Percentiles rank a stretch among this genome's conserved stretches.
phyloP scores from a whole-genome alignment of 169 alveolate genomes.

The Cyclospora cayetanensis region DNA sequence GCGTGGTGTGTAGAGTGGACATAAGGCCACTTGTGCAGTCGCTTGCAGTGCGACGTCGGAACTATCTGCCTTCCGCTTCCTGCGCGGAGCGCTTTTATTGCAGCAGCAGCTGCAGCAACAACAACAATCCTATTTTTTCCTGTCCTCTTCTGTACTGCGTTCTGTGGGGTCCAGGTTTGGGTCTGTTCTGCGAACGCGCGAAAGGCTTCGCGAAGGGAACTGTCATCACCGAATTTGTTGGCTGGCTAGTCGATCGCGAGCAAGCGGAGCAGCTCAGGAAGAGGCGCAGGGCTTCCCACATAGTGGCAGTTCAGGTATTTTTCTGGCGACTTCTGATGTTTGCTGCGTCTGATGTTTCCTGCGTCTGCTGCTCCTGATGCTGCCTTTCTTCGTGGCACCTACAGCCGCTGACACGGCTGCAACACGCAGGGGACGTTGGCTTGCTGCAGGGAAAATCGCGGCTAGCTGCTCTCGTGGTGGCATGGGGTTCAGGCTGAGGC shows the following conservation, averaged over 20 bases:
- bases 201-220: constrained; percentile 72
- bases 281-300: constrained; percentile 78
- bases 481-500: no score
- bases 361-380: constrained; percentile 18
- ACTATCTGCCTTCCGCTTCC: neutral
- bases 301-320: constrained; percentile 73
- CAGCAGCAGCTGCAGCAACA: neutral
- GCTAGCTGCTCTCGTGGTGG: neutral
- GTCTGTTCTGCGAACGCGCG: constrained; percentile 76
- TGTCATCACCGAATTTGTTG: constrained; percentile 79
- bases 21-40: no score
- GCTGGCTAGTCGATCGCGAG: constrained; percentile 79
- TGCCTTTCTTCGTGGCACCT: no score
- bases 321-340: neutral
- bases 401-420: neutral
- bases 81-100: neutral
- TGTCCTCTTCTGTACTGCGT: neutral
- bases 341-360: neutral
- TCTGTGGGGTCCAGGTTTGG: constrained; percentile 69
- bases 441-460: neutral
- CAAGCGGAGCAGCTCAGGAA: constrained; percentile 75
- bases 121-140: neutral
- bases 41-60: no score
- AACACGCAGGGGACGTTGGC: neutral
- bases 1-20: no score